Conservation (phyloP, 1,284 basidiomycete genomes). For the Heterobasidion irregulare region DNA sequence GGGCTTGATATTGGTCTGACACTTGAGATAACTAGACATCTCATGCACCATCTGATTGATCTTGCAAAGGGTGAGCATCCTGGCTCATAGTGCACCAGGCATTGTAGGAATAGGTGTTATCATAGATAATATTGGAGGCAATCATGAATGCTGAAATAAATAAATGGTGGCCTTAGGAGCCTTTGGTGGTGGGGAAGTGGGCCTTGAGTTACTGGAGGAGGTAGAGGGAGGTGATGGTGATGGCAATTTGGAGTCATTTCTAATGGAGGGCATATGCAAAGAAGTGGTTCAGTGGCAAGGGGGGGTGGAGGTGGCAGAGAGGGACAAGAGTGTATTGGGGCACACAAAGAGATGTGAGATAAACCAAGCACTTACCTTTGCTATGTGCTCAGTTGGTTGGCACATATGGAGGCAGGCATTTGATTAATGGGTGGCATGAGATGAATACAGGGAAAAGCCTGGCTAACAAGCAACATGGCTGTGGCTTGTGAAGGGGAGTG, state of each 20-base stretch:
- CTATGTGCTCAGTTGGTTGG: not conserved
- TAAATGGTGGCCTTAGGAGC: conserved; percentile 44
- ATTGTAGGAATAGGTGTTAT: conserved; percentile 53
- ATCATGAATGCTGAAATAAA: conserved; percentile 54
- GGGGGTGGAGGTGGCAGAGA: conserved; percentile 1
- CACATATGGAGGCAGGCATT: too few species aligned
- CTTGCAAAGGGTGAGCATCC: conserved; percentile 42
- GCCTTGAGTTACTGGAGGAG: conserved; percentile 41
- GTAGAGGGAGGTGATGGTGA: conserved; percentile 40
- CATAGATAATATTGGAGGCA: conserved; percentile 35
- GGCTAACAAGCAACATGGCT: too few species aligned
- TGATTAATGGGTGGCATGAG: too few species aligned
- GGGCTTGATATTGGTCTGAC: conserved; percentile 33
- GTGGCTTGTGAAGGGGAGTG: too few species aligned
- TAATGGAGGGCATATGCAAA: conserved; percentile 45
- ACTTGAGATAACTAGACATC: conserved; percentile 19
- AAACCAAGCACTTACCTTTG: conserved; percentile 23
- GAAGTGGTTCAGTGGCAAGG: conserved; percentile 31
- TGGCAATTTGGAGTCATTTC: conserved; percentile 38
- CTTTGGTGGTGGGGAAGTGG: conserved; percentile 43
- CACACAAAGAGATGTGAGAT: conserved; percentile 27
- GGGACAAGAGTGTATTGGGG: conserved; percentile 10
- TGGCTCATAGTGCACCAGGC: conserved; percentile 48
- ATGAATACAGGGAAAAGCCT: too few species aligned
- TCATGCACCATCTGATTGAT: conserved; percentile 55